Percentiles rank a stretch among this genome's conserved stretches.
phyloP scores from a whole-genome alignment of 2,329 filamentous ascomycete genomes.

The Meredithiella fracta region DNA sequence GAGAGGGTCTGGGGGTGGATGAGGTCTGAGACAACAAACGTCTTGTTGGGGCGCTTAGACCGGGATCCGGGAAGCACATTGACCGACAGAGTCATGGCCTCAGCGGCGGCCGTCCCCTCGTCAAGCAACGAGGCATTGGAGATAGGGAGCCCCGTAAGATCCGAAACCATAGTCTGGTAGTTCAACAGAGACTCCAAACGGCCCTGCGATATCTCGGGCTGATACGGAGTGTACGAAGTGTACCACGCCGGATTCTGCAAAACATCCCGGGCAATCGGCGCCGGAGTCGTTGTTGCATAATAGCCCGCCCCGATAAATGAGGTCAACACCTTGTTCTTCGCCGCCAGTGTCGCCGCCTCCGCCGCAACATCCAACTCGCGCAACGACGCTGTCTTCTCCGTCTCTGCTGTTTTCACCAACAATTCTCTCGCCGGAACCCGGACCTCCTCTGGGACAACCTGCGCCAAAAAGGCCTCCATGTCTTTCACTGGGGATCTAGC shows the following conservation, averaged over 20 bases:
- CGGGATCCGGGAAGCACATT: constrained; percentile 39
- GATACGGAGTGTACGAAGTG: constrained; percentile 93
- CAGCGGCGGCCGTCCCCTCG: constrained; percentile 80
- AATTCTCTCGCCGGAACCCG: constrained; percentile 23
- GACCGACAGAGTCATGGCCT: constrained; percentile 88
- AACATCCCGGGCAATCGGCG: constrained; percentile 84
- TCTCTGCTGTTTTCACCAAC: neutral
- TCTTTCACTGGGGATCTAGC: constrained; percentile 57
- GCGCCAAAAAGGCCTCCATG: constrained; percentile 66
- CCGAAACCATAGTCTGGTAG: constrained; percentile 84
- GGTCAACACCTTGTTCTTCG: constrained; percentile 27
- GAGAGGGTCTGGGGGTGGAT: constrained; percentile 75
- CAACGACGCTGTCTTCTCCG: constrained; percentile 21
- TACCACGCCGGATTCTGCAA: constrained; percentile 93
- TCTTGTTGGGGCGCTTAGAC: constrained; percentile 59
- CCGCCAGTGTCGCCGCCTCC: constrained; percentile 22
- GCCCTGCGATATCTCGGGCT: constrained; percentile 93
- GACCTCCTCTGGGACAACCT: constrained; percentile 71
- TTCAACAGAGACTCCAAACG: constrained; percentile 83
- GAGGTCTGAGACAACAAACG: constrained; percentile 66
- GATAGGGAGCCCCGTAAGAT: constrained; percentile 73
- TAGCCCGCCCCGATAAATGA: constrained; percentile 81
- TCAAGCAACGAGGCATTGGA: constrained; percentile 84
- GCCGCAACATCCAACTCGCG: constrained; percentile 44
- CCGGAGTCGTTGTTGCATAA: constrained; percentile 68